A percentile compares a stretch with the other conserved stretches of the same genome.
Conservation (phyloP, 768 basidiomycete genomes). For the Lactarius quietus region DNA sequence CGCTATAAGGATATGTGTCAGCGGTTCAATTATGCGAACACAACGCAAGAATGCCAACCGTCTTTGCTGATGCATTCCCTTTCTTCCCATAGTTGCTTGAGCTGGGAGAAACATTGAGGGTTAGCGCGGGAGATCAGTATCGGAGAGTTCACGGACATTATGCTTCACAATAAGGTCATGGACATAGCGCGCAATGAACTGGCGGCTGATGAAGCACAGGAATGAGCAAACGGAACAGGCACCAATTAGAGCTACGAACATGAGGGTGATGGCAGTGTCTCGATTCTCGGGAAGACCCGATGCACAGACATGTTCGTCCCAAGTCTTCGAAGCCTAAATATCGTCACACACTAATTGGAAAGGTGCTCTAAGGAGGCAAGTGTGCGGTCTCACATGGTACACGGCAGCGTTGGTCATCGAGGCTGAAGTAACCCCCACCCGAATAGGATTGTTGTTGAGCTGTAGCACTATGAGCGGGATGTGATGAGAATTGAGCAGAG, state of each 20-base stretch:
- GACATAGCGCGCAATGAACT: slow-evolving; percentile 23
- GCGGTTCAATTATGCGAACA: background rate
- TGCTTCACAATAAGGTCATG: slow-evolving; percentile 25
- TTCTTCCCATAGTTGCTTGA: slow-evolving; percentile 22
- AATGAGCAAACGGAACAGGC: slow-evolving; percentile 17
- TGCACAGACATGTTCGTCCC: slow-evolving; percentile 20
- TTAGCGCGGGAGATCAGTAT: slow-evolving; percentile 2
- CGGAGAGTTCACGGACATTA: slow-evolving; percentile 18
- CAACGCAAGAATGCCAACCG: slow-evolving; percentile 5
- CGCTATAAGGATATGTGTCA: slow-evolving; percentile 5
- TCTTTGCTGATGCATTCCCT: slow-evolving; percentile 22
- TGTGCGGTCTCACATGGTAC: slow-evolving; percentile 16
- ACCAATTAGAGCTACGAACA: slow-evolving; percentile 6
- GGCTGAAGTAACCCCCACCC: slow-evolving; percentile 17
- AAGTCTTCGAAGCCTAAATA: slow-evolving; percentile 19
- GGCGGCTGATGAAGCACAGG: slow-evolving; percentile 18
- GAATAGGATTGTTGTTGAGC: slow-evolving; percentile 17
- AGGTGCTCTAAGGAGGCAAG: background rate
- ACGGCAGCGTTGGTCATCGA: slow-evolving; percentile 23
- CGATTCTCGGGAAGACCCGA: slow-evolving; percentile 22
- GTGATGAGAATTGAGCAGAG: background rate
- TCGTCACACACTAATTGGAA: background rate
- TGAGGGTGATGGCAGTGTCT: slow-evolving; percentile 19
- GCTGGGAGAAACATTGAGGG: background rate
- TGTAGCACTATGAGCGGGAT: slow-evolving; percentile 9